These are phyloP conservation scores for Spergularia marina DNA, from an alignment of 148 eudicot species.

Conservation along the genomic window DNA sequence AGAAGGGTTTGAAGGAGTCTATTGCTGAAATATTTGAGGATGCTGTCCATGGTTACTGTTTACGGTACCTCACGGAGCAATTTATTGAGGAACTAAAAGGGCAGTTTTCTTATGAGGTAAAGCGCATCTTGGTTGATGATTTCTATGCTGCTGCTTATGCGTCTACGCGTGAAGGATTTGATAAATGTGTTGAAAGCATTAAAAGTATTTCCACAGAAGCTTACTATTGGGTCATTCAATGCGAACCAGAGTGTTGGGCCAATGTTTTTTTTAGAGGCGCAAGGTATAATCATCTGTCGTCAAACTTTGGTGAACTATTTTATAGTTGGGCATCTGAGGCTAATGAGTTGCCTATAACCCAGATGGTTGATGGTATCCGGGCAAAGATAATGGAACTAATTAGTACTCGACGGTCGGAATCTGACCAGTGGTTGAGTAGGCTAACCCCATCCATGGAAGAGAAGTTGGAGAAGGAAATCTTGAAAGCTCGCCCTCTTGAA, in stretches of 20 bases:
- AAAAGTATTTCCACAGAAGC: conserved; percentile 80
- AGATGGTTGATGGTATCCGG: conserved; percentile 83
- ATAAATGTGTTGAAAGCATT: conserved; percentile 55
- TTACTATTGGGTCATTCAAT: conserved; percentile 74
- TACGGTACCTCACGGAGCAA: conserved; percentile 67
- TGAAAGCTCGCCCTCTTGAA: conserved; percentile 53
- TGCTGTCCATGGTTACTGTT: conserved; percentile 71
- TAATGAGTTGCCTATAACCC: conserved; percentile 88
- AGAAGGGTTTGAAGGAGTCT: conserved; percentile 74
- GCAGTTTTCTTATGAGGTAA: conserved; percentile 83
- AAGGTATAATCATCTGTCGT: conserved; percentile 75
- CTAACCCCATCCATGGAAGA: conserved; percentile 88
- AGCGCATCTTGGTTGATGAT: conserved; percentile 78
- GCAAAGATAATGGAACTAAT: conserved; percentile 71
- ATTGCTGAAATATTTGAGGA: conserved; percentile 63
- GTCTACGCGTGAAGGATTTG: conserved; percentile 56
- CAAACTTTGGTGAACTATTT: conserved; percentile 78
- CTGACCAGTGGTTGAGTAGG: conserved; percentile 63
- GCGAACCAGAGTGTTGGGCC: conserved; percentile 84
- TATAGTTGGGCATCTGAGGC: conserved; percentile 94
- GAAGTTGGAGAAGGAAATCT: conserved; percentile 61
- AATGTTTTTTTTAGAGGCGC: conserved; percentile 75
- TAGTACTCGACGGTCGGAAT: conserved; percentile 47
- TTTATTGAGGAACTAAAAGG: conserved; percentile 67
- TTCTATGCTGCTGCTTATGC: conserved; percentile 76